Conservation (phyloP, 2,329 filamentous ascomycete species). For the Colletotrichum sp. region DNA sequence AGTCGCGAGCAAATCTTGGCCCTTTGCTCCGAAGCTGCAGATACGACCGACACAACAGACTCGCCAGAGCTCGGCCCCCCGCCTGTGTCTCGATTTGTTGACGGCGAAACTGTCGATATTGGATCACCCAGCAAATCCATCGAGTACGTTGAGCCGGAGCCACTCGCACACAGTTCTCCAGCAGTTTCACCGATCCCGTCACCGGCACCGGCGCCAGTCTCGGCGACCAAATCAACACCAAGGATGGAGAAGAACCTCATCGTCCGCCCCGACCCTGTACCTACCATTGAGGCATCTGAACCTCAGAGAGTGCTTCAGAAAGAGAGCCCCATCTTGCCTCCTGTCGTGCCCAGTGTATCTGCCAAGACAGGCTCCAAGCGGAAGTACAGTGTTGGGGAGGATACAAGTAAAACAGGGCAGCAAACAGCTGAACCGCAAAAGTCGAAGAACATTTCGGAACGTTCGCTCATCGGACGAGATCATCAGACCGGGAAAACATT, state of each 20-base stretch:
- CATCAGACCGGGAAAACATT: constrained; percentile 45
- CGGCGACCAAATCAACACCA: background rate
- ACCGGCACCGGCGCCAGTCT: background rate
- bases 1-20: constrained; percentile 69
- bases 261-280: constrained; percentile 5
- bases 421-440: constrained; percentile 25
- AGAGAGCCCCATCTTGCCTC: background rate
- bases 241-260: constrained; percentile 1
- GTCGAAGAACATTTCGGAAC: constrained; percentile 30
- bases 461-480: constrained; percentile 23
- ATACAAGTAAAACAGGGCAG: constrained; percentile 39
- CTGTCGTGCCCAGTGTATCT: background rate
- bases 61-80: constrained; percentile 74
- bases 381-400: constrained; percentile 61
- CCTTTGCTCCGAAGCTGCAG: constrained; percentile 53
- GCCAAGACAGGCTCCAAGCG: constrained; percentile 60
- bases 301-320: background rate
- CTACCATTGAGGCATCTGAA: background rate
- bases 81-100: constrained; percentile 63
- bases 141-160: background rate
- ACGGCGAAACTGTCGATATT: constrained; percentile 59
- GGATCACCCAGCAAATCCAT: constrained; percentile 47
- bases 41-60: constrained; percentile 48
- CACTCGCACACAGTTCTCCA: background rate
- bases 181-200: background rate